These are phyloP conservation scores for Yamadazyma siamensis DNA, from an alignment of 1,139 yeast species.

Conservation along the genomic window DNA sequence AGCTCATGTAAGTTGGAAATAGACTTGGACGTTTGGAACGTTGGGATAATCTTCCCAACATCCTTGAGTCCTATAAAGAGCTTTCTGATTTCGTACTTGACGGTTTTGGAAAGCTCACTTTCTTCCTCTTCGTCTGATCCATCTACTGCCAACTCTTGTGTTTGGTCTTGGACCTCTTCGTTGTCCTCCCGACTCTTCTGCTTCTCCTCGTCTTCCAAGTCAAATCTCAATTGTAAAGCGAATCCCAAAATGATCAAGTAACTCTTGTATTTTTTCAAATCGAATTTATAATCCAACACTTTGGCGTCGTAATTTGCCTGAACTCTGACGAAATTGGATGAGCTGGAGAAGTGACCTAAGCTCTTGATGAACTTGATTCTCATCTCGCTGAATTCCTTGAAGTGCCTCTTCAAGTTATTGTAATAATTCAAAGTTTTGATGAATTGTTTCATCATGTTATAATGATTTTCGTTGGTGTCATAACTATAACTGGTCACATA, in stretches of 20 bases:
- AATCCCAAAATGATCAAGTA: slow-evolving; percentile 46
- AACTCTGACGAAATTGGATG: slow-evolving; percentile 36
- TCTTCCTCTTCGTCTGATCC: slow-evolving; percentile 16
- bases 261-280: slow-evolving; percentile 43
- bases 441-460: slow-evolving; percentile 47
- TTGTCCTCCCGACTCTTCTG: not conserved
- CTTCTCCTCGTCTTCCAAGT: slow-evolving; percentile 34
- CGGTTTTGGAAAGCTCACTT: slow-evolving; percentile 33
- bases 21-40: slow-evolving; percentile 33
- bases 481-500: slow-evolving; percentile 35
- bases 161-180: slow-evolving; percentile 1
- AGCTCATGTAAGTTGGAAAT: slow-evolving; percentile 27
- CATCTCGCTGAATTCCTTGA: slow-evolving; percentile 31
- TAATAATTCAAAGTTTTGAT: slow-evolving; percentile 43
- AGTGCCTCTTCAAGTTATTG: slow-evolving; percentile 36
- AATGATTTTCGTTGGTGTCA: slow-evolving; percentile 28
- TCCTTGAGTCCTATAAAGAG: slow-evolving; percentile 35
- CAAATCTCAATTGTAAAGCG: slow-evolving; percentile 47
- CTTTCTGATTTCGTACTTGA: slow-evolving; percentile 36
- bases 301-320: slow-evolving; percentile 38
- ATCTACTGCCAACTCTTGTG: not conserved
- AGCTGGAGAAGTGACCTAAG: slow-evolving; percentile 24
- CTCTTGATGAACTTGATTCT: slow-evolving; percentile 29
- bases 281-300: slow-evolving; percentile 40
- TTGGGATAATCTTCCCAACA: slow-evolving; percentile 36